Base-by-base conservation (phyloP, 2,329 filamentous ascomycete species). In the Neodidymelliopsis sp. region DNA sequence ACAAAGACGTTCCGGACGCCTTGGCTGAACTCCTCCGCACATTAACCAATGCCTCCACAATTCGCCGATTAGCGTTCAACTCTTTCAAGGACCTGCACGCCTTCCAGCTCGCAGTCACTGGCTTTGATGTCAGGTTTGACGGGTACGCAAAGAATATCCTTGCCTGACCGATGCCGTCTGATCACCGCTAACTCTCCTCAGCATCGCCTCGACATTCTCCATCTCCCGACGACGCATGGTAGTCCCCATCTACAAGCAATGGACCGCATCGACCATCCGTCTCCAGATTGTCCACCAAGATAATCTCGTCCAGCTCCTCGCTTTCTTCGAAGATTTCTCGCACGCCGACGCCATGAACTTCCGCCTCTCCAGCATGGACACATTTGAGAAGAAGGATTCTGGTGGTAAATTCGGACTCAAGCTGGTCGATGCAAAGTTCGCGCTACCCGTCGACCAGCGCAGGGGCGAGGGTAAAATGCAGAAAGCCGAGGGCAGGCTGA, bases 291-390 rank as follows among this genome's bases (percentile, higher is more conserved):
- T 96, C 25, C 81, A 85, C 57, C 86, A 88, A 57, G 89, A 91
- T 54, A 89, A 85, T 63, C 82, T 88, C 11, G 74, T 89, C 16
- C 90, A 96, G 70, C 77, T 97, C 22, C 76, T 95, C 16, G 91
- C 87, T 3, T 97, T 96, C 75, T 94, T 96, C 70, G 87, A 91
- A 57, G 89, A 92, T 51, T 96, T 96, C 72, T 84, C 84, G 31
- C 89, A 96, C 63, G 91, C 91, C 3, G 86, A 90, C 59, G 90
- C 89, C 67, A 91, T 97, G 88, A 91, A 90, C 60, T 95, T 96
- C 69, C 81, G 88, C 22, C 81, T 97, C 50, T 93, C 92, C 72
- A 84, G 85, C 6, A 95, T 90, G 1, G 92, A 96, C 67, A 81
- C 86, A 0, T 93, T 92, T 63, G 91, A 96, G 74, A 82, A 72